Percentiles rank a stretch among this genome's conserved stretches.
Conservation (phyloP, 2,329 filamentous ascomycete species). For the Talaromyces islandicus region DNA sequence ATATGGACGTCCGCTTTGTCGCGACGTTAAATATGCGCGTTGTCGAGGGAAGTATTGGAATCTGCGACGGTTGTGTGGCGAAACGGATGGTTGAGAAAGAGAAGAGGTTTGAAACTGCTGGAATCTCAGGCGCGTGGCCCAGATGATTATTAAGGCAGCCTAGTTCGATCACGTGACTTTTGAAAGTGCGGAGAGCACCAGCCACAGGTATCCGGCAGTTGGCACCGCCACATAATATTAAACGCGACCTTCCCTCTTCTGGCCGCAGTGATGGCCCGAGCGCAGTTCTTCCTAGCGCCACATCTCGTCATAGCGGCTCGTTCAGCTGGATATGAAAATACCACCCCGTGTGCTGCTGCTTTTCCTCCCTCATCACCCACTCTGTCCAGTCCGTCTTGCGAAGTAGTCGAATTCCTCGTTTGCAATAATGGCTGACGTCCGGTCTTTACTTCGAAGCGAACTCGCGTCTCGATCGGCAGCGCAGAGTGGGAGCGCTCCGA, state of each 20-base stretch:
- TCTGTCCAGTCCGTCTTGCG: not conserved
- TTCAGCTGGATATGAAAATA: not conserved
- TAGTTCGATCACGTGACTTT: slow-evolving; percentile 9
- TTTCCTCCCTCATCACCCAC: not conserved
- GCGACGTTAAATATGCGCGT: not conserved
- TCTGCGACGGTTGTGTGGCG: not conserved
- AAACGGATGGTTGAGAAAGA: slow-evolving; percentile 2
- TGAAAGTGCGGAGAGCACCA: not conserved
- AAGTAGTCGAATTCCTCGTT: not conserved
- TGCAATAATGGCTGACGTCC: slow-evolving; percentile 65
- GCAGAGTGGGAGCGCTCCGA: slow-evolving; percentile 35
- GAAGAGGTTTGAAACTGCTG: slow-evolving; percentile 8
- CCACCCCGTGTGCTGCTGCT: not conserved
- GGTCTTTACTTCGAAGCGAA: slow-evolving; percentile 72
- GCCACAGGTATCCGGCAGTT: not conserved
- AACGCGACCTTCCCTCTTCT: not conserved
- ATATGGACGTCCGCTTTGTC: not conserved
- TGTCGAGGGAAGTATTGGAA: not conserved
- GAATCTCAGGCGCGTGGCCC: slow-evolving; percentile 5
- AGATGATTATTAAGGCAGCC: not conserved
- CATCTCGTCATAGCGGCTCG: slow-evolving; percentile 11
- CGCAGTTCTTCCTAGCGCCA: not conserved
- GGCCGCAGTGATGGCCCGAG: not conserved
- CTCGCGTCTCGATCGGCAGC: slow-evolving; percentile 67
- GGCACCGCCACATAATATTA: not conserved